Evolutionary conservation across 306 rosid species (phyloP).

Genomic region (Cicer chorassanicum): DNA sequence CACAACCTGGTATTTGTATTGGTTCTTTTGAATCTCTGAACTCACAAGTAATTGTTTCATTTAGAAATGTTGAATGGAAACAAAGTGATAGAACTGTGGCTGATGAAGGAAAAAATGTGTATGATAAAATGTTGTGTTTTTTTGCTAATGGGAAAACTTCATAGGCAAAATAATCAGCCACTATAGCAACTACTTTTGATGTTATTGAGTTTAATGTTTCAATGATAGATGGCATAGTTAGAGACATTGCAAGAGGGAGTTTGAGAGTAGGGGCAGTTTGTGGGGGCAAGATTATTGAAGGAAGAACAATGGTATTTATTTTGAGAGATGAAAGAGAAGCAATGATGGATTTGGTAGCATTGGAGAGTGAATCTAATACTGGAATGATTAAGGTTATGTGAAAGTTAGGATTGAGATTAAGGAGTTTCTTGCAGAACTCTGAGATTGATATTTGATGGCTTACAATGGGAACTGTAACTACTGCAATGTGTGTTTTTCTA

Average conservation of each 20-base stretch:
- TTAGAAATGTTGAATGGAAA: constrained; percentile 13
- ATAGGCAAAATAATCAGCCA: constrained; percentile 35
- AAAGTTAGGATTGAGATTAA: constrained; percentile 19
- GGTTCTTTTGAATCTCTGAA: constrained; percentile 24
- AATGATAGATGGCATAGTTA: constrained; percentile 22
- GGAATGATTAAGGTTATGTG: constrained; percentile 29
- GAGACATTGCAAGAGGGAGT: constrained; percentile 32
- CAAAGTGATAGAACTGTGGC: constrained; percentile 23
- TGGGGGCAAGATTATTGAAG: constrained; percentile 15
- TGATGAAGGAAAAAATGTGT: constrained; percentile 21
- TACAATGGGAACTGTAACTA: constrained; percentile 31
- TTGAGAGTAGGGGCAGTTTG: not conserved
- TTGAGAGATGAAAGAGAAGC: constrained; percentile 27
- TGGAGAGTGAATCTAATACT: constrained; percentile 21
- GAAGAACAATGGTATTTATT: constrained; percentile 32
- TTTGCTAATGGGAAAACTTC: constrained; percentile 40
- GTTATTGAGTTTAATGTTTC: constrained; percentile 23
- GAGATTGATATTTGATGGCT: constrained; percentile 25
- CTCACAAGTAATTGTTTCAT: constrained; percentile 34
- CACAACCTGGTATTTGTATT: constrained; percentile 43
- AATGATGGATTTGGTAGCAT: constrained; percentile 16
- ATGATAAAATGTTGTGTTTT: constrained; percentile 36
- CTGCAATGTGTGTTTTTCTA: constrained; percentile 23
- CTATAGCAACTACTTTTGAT: constrained; percentile 24
- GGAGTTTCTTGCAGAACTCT: constrained; percentile 29